These are phyloP conservation scores for Periconia macrospinosa DNA, from an alignment of 2,329 filamentous ascomycete genomes.

Conservation along the genomic window DNA sequence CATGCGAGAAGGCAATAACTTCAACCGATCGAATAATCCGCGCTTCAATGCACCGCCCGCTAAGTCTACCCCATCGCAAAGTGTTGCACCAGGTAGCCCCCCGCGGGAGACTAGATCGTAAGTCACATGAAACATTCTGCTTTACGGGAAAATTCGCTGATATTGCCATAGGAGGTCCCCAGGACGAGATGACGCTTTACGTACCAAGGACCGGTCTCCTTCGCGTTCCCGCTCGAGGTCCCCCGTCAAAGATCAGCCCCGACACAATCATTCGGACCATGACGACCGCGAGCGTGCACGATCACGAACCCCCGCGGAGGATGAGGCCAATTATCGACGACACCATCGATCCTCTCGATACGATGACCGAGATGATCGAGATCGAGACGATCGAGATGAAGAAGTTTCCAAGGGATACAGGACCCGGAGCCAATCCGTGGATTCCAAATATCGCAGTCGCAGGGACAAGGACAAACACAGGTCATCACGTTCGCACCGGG, in stretches of 20 bases:
- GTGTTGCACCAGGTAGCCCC: slow-evolving; percentile 24
- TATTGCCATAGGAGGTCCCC: slow-evolving; percentile 30
- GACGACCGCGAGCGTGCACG: slow-evolving; percentile 56
- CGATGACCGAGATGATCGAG: slow-evolving; percentile 39
- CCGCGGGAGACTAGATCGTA: slow-evolving; percentile 33
- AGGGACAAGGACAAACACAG: slow-evolving; percentile 45
- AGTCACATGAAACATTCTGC: slow-evolving; percentile 10
- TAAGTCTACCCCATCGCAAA: slow-evolving; percentile 23
- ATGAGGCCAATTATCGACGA: slow-evolving; percentile 42
- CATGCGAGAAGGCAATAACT: slow-evolving; percentile 83
- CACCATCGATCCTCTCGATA: slow-evolving; percentile 53
- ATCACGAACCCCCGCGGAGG: slow-evolving; percentile 38
- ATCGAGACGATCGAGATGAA: slow-evolving; percentile 45
- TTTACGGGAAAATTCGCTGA: slow-evolving; percentile 6
- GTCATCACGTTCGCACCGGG: slow-evolving; percentile 51
- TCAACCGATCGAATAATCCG: slow-evolving; percentile 55
- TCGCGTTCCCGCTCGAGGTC: slow-evolving; percentile 47
- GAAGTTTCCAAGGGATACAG: slow-evolving; percentile 56
- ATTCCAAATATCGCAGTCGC: slow-evolving; percentile 59
- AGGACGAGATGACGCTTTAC: slow-evolving; percentile 35
- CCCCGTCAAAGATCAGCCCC: slow-evolving; percentile 26
- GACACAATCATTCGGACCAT: slow-evolving; percentile 25
- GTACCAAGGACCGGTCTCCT: slow-evolving; percentile 42
- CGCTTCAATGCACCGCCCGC: slow-evolving; percentile 28
- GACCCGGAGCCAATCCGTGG: slow-evolving; percentile 67